These are phyloP conservation scores for Nothophytophthora sp. DNA, from an alignment of 352 stramenopile species.

Conservation along the genomic window DNA sequence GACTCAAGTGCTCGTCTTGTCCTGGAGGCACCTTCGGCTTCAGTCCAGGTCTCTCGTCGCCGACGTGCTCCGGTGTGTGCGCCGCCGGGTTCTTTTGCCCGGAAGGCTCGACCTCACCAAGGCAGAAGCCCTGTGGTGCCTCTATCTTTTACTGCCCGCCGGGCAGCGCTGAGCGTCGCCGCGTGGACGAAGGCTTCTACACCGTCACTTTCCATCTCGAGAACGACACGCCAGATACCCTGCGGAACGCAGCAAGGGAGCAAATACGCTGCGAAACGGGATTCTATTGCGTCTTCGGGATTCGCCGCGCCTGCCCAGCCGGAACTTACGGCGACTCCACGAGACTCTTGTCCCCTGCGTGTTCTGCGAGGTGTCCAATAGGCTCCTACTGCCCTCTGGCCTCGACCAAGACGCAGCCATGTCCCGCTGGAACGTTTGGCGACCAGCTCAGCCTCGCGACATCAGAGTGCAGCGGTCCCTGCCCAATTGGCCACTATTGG, in stretches of 20 bases:
- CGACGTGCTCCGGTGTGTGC: constrained; percentile 52
- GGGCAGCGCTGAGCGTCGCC: constrained; percentile 40
- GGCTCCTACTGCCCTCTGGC: constrained; percentile 61
- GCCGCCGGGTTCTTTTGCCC: constrained; percentile 57
- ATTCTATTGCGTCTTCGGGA: constrained; percentile 60
- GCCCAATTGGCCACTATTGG: constrained; percentile 62
- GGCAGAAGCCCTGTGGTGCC: constrained; percentile 42
- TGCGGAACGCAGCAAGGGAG: constrained; percentile 1
- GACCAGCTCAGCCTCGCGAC: constrained; percentile 28
- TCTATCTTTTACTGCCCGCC: constrained; percentile 60
- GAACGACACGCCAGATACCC: constrained; percentile 1
- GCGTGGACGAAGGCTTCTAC: constrained; percentile 58
- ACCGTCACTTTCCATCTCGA: constrained; percentile 39
- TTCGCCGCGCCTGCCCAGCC: constrained; percentile 52
- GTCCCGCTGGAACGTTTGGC: constrained; percentile 53
- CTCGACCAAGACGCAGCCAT: constrained; percentile 44
- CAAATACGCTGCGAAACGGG: constrained; percentile 58
- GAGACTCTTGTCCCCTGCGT: constrained; percentile 29
- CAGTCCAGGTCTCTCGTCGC: constrained; percentile 32
- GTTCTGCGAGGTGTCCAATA: constrained; percentile 42
- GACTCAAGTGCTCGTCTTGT: constrained; percentile 40
- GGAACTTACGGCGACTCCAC: constrained; percentile 46
- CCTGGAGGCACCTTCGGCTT: constrained; percentile 52
- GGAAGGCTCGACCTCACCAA: constrained; percentile 54
- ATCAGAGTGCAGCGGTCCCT: constrained; percentile 45